These are phyloP conservation scores for Saccharomycopsis olivae DNA, from an alignment of 805 yeast genomes.

Conservation along the genomic window DNA sequence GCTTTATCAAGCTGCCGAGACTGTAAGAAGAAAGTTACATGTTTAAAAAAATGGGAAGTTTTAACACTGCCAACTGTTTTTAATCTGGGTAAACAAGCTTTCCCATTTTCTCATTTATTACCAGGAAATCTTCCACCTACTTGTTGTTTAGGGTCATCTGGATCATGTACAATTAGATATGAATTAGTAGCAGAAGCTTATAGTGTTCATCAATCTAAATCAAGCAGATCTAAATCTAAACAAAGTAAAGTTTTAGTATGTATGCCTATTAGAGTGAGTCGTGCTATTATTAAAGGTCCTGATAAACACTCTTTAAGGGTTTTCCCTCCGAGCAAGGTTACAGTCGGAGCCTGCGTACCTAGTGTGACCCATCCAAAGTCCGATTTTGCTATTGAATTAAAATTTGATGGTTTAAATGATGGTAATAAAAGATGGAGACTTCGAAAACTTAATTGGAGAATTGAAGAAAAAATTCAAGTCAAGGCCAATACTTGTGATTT, in stretches of 20 bases:
- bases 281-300: slow-evolving; percentile 72
- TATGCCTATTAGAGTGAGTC: slow-evolving; percentile 59
- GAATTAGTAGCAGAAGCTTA: slow-evolving; percentile 53
- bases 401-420: slow-evolving; percentile 61
- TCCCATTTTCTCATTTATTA: slow-evolving; percentile 81
- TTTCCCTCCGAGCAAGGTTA: slow-evolving; percentile 90
- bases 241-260: slow-evolving; percentile 31
- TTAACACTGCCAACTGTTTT: slow-evolving; percentile 49
- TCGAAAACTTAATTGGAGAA: slow-evolving; percentile 80
- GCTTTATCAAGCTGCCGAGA: slow-evolving; percentile 42
- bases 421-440: slow-evolving; percentile 70
- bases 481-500: slow-evolving; percentile 44
- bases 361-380: slow-evolving; percentile 85
- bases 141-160: slow-evolving; percentile 41
- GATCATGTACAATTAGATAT: slow-evolving; percentile 50
- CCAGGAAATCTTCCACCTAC: slow-evolving; percentile 88
- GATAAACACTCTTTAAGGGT: slow-evolving; percentile 82
- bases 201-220: slow-evolving; percentile 18
- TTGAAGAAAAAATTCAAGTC: slow-evolving; percentile 72
- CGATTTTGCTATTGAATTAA: slow-evolving; percentile 71
- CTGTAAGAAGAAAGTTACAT: slow-evolving; percentile 46
- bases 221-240: slow-evolving; percentile 21
- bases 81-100: slow-evolving; percentile 63
- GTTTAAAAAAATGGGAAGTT: slow-evolving; percentile 84
- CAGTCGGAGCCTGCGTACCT: slow-evolving; percentile 81